Base-by-base conservation (phyloP, 345 rosid genomes). In the Cardiospermum halicacabum region DNA sequence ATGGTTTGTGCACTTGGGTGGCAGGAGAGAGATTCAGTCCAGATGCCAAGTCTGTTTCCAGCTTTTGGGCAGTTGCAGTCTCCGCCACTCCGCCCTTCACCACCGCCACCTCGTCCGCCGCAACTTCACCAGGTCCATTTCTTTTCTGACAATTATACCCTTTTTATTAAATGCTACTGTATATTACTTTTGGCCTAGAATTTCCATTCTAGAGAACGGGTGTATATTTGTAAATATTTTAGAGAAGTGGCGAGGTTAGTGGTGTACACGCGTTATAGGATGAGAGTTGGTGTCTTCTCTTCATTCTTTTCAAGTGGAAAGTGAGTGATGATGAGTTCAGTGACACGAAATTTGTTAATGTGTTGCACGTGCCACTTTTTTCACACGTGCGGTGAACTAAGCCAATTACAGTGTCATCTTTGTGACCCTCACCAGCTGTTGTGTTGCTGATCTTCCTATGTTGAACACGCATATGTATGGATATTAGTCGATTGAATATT, bases 11-110 rank as follows among this genome's bases (percentile, higher is more conserved):
- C 36, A 25, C 55, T 11, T 47, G 51, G 21, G 24, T 70, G 62
- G 75, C 69, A 84, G 94, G 94, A 75, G 62, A 78, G 85, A 56
- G 88, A 85, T 64, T 57, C 87, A n/a, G 75, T 81, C 68, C 85
- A 81, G 65, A 78, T 87, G 85, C 60, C 85, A 47, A 72, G 78
- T 42, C 66, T 83, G 75, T 87, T 87, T 64, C 83, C 90, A 63
- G 67, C 81, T 48, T 80, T 78, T 69, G 88, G 88, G 75, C 90
- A 85, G 56, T 66, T 83, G 66, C 90, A 79, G 67, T 25, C 72
- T 30, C 86, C 67, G 49, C 55, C 81, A 2, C 32, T 81, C 67
- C 81, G 82, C 57, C 81, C 74, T 21, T 24, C 79, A 9, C 73
- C 72, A 9, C 73, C 72, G 1, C 80, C 80, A 39, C 77, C 77